These are phyloP conservation scores for Ustilago lituana DNA, from an alignment of 1,284 basidiomycete genomes.

Conservation along the genomic window DNA sequence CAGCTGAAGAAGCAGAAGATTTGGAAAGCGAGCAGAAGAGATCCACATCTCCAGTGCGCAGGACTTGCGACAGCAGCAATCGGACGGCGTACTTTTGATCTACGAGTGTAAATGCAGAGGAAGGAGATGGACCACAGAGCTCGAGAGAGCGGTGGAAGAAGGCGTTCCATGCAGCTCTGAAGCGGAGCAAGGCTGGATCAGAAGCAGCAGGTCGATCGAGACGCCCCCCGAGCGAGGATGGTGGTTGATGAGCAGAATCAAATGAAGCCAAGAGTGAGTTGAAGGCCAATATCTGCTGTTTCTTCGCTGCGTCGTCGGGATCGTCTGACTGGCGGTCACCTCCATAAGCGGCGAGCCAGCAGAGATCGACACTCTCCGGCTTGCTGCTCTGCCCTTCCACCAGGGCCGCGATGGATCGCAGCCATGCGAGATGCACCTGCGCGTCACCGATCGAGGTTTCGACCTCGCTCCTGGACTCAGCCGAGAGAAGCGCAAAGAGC, in stretches of 20 bases:
- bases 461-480: neutral
- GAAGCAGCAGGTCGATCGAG: neutral
- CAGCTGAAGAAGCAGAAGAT: neutral
- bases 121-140: neutral
- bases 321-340: neutral
- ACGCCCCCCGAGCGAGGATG: constrained; percentile 5
- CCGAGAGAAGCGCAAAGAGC: constrained; percentile 9
- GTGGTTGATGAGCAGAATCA: constrained; percentile 6
- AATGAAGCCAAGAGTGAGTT: constrained; percentile 4
- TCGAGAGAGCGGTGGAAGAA: constrained; percentile 16
- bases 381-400: neutral
- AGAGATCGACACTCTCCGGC: constrained; percentile 8
- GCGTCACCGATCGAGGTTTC: neutral
- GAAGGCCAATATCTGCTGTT: constrained; percentile 10
- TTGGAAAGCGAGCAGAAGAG: constrained; percentile 25
- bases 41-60: constrained; percentile 27
- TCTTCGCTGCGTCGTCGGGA: neutral
- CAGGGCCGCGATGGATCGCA: constrained; percentile 7
- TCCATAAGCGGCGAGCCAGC: constrained; percentile 38
- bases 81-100: neutral
- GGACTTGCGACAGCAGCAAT: constrained; percentile 12
- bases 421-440: constrained; percentile 18
- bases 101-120: constrained; percentile 5
- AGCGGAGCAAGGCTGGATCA: constrained; percentile 4
- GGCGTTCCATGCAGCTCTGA: constrained; percentile 22